These are phyloP conservation scores for Aspergillus quadrilineatus DNA, from an alignment of 2,329 filamentous ascomycete genomes.

Conservation along the genomic window DNA sequence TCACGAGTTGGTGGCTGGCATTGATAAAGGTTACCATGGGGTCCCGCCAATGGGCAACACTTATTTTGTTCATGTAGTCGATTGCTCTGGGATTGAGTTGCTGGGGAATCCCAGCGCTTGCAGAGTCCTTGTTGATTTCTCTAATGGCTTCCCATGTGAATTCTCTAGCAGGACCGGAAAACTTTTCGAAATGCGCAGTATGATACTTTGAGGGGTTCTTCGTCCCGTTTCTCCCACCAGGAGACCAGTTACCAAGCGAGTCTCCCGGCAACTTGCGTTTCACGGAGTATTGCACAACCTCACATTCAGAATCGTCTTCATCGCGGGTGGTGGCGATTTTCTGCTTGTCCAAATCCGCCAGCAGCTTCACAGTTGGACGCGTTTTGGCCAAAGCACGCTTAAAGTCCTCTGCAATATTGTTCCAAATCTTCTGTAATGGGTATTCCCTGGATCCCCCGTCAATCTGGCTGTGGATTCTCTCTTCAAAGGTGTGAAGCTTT, in stretches of 20 bases:
- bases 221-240: background rate
- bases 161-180: constrained; percentile 17
- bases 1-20: constrained; percentile 30
- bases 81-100: constrained; percentile 62
- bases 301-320: constrained; percentile 28
- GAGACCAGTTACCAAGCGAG: background rate
- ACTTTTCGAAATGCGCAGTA: constrained; percentile 25
- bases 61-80: constrained; percentile 57
- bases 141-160: constrained; percentile 48
- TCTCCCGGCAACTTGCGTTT: constrained; percentile 25
- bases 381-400: constrained; percentile 48
- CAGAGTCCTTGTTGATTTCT: constrained; percentile 55
- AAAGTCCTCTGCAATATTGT: constrained; percentile 52
- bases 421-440: constrained; percentile 47
- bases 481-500: constrained; percentile 59
- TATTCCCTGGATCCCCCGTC: constrained; percentile 47
- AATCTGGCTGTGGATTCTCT: constrained; percentile 54
- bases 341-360: constrained; percentile 30
- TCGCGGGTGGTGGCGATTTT: constrained; percentile 35
- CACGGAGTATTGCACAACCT: constrained; percentile 19
- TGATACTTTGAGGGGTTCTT: constrained; percentile 14
- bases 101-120: constrained; percentile 58
- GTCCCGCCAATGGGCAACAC: constrained; percentile 58
- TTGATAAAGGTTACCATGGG: constrained; percentile 50
- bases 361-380: constrained; percentile 36